Evolutionary conservation across 1,139 yeast species (phyloP), one percentile per base, ranked within the genome.

Genomic region (Candida tunisiensis): DNA sequence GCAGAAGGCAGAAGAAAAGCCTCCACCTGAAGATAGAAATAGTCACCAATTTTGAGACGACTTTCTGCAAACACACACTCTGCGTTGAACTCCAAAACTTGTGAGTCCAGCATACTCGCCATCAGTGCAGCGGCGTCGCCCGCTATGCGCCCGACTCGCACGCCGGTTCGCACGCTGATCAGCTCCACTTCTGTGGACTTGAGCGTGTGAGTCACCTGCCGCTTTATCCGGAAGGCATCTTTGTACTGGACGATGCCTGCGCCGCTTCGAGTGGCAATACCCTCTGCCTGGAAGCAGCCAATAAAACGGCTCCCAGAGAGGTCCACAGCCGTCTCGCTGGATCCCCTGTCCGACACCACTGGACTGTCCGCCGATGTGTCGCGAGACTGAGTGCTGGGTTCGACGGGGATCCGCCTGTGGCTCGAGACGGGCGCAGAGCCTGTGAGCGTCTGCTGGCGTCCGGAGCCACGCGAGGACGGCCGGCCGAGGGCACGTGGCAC

Each of bases 181-280:
- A 49, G 50, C 13, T 45, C 47, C 12, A 25, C 13, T 11, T 37
- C 42, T 9, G 35, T 30, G 12, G 25, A 22, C 23, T 29, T 16
- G 10, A 20, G 6, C 9, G 27, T 15, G 15, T 25, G 21, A n/a
- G 14, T 28, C 8, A 30, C 29, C 7, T 30, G 31, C 6, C 55
- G 43, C 14, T 37, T 33, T 8, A 75, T 43, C 5, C 53, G 45
- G 25, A 74, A 45, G 15, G 42, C 48, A 21, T 75, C 67, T 11
- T 67, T 65, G 43, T 64, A 68, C 28, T 58, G 44, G 5, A 74
- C 51, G 0, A 73, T 63, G 25, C 55, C 56, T 23, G 60, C 40
- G 0, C 79, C 74, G 0, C 91, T 80, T 27, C 93, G 55, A 0
- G 93, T 80, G 7, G 92, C 83, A 79, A 85, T 75, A 2, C 82